A percentile compares a stretch with the other conserved stretches of the same genome.
Conservation (phyloP, 2,329 filamentous ascomycete species). For the Cercospora sojina region DNA sequence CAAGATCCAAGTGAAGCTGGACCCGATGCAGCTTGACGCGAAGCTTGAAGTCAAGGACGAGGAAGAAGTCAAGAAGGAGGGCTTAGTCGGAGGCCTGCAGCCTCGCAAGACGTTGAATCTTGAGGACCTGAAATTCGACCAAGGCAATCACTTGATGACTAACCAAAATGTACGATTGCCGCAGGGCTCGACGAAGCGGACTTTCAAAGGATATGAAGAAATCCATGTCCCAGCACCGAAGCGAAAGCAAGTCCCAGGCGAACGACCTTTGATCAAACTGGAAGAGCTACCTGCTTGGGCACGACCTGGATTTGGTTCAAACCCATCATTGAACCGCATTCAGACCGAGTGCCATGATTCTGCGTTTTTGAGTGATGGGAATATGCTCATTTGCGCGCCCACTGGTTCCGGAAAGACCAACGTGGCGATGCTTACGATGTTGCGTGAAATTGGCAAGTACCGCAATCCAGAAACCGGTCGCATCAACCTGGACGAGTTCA, state of each 20-base stretch:
- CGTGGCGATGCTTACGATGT: conserved; percentile 93
- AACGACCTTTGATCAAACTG: conserved; percentile 74
- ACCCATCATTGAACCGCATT: conserved; percentile 88
- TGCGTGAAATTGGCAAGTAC: conserved; percentile 95
- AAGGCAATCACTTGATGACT: conserved; percentile 99
- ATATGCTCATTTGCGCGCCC: conserved; percentile 96
- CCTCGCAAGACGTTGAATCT: conserved; percentile 87
- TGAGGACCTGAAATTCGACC: conserved; percentile 94
- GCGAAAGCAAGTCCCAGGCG: conserved; percentile 75
- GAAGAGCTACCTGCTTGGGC: conserved; percentile 92
- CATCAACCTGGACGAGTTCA: conserved; percentile 93
- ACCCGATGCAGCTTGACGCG: conserved; percentile 74
- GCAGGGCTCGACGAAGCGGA: conserved; percentile 89
- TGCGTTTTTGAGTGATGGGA: conserved; percentile 90
- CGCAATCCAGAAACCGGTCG: conserved; percentile 85
- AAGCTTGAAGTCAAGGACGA: conserved; percentile 47
- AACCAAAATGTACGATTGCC: conserved; percentile 93
- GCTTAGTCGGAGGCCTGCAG: conserved; percentile 76
- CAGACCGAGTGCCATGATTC: conserved; percentile 90
- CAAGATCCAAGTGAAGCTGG: conserved; percentile 75
- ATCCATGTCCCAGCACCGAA: conserved; percentile 95
- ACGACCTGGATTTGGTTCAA: conserved; percentile 76
- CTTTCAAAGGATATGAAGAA: conserved; percentile 97
- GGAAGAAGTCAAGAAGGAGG: conserved; percentile 63
- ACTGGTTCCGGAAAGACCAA: conserved; percentile 98